Evolutionary conservation across 768 basidiomycete species (phyloP).

Genomic region (Scleroderma citrinum): DNA sequence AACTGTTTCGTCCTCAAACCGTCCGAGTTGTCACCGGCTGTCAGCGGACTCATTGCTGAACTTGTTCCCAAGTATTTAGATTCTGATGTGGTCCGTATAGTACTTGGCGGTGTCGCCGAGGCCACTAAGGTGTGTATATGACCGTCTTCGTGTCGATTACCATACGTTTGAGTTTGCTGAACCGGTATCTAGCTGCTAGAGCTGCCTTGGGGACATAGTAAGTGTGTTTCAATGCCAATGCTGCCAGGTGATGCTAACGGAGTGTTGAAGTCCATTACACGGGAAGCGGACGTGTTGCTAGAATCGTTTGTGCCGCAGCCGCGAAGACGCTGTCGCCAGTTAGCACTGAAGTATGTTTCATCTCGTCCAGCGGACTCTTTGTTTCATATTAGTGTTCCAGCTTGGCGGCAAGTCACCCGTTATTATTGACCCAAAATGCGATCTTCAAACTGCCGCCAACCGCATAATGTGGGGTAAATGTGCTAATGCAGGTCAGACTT

Average conservation of each 20-base stretch:
- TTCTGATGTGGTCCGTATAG: slow-evolving; percentile 52
- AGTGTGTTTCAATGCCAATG: slow-evolving; percentile 1
- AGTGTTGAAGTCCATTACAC: slow-evolving; percentile 43
- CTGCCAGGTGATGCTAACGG: neutral
- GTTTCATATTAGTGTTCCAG: slow-evolving; percentile 22
- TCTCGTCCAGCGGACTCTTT: neutral
- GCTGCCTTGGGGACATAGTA: slow-evolving; percentile 61
- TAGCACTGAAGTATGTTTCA: slow-evolving; percentile 41
- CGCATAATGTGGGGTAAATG: slow-evolving; percentile 82
- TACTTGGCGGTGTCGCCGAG: slow-evolving; percentile 64
- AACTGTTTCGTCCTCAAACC: slow-evolving; percentile 70
- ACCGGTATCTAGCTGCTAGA: slow-evolving; percentile 69
- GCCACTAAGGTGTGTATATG: slow-evolving; percentile 42
- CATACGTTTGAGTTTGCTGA: neutral
- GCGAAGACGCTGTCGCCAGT: slow-evolving; percentile 72
- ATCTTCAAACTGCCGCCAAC: slow-evolving; percentile 58
- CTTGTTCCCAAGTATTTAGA: slow-evolving; percentile 76
- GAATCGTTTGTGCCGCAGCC: slow-evolving; percentile 65
- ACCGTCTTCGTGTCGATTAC: neutral
- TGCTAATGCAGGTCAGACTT: slow-evolving; percentile 74
- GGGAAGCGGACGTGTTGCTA: slow-evolving; percentile 54
- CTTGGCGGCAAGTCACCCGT: slow-evolving; percentile 74
- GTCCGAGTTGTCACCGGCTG: slow-evolving; percentile 59
- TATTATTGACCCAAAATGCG: slow-evolving; percentile 62
- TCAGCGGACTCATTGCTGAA: slow-evolving; percentile 54